Evolutionary conservation across 1,139 yeast species (phyloP).

Genomic region (Geotrichum klebahnii): DNA sequence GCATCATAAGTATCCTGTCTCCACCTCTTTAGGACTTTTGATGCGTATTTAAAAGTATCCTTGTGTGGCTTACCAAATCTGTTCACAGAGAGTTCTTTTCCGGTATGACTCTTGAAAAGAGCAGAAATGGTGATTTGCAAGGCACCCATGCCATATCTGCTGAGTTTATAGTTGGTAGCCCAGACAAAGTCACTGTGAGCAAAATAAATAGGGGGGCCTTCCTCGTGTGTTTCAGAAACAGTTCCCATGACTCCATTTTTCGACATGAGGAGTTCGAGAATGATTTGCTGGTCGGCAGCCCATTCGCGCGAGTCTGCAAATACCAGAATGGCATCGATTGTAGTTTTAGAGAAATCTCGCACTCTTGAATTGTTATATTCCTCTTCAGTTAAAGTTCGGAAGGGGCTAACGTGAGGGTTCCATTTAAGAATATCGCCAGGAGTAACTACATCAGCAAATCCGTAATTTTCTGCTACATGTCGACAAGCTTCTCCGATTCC

Average conservation of each 20-base stretch:
- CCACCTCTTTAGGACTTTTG: conserved; percentile 70
- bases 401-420: conserved; percentile 82
- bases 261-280: conserved; percentile 68
- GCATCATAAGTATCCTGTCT: conserved; percentile 66
- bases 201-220: conserved; percentile 77
- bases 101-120: conserved; percentile 73
- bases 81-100: conserved; percentile 68
- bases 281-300: conserved; percentile 88
- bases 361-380: conserved; percentile 54
- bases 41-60: conserved; percentile 77
- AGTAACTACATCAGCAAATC: conserved; percentile 68
- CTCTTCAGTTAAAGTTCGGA: conserved; percentile 69
- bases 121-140: conserved; percentile 82
- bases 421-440: conserved; percentile 79
- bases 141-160: conserved; percentile 88
- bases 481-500: conserved; percentile 82
- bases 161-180: conserved; percentile 78
- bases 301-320: conserved; percentile 83
- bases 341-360: conserved; percentile 59
- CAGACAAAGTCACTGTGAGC: conserved; percentile 86
- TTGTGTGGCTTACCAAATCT: conserved; percentile 83
- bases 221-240: conserved; percentile 58
- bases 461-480: conserved; percentile 71
- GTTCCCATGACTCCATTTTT: conserved; percentile 82
- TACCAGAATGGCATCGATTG: conserved; percentile 68